Percentiles rank a stretch among this genome's conserved stretches.
These are phyloP conservation scores for Zasmidium cellare DNA, from an alignment of 2,329 filamentous ascomycete genomes.

Conservation along the genomic window DNA sequence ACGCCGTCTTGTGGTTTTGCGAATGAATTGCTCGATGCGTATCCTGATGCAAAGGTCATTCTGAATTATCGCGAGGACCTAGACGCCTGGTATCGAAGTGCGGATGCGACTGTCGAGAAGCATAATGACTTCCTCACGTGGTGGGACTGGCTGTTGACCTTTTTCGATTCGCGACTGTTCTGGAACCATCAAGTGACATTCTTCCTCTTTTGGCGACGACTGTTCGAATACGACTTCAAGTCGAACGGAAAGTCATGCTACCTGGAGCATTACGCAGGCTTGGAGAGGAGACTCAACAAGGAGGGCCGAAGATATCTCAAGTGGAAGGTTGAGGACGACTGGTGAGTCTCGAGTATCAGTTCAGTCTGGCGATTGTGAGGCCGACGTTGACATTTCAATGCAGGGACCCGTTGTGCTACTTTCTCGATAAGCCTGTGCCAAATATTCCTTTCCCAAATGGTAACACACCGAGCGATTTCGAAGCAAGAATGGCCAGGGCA, in stretches of 20 bases:
- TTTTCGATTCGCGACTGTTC: neutral
- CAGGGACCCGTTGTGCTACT: constrained; percentile 31
- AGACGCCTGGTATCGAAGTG: constrained; percentile 4
- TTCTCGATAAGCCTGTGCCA: constrained; percentile 25
- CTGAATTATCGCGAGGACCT: constrained; percentile 15
- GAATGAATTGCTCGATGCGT: constrained; percentile 34
- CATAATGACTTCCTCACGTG: neutral
- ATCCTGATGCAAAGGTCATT: constrained; percentile 29
- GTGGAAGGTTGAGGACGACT: constrained; percentile 4
- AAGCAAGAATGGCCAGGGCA: neutral
- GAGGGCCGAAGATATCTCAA: neutral
- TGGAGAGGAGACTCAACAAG: neutral
- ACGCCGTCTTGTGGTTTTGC: constrained; percentile 35
- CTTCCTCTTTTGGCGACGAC: neutral
- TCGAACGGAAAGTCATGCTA: neutral
- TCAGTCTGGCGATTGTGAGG: neutral
- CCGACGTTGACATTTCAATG: neutral
- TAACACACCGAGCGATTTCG: neutral
- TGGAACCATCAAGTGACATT: neutral
- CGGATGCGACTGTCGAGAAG: neutral
- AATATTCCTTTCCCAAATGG: constrained; percentile 22
- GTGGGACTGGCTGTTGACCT: neutral
- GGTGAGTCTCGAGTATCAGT: neutral
- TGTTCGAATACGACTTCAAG: neutral
- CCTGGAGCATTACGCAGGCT: neutral